A percentile compares a stretch with the other conserved stretches of the same genome.
These are phyloP conservation scores for Remersonia thermophila DNA, from an alignment of 2,329 filamentous ascomycete genomes.

Conservation along the genomic window DNA sequence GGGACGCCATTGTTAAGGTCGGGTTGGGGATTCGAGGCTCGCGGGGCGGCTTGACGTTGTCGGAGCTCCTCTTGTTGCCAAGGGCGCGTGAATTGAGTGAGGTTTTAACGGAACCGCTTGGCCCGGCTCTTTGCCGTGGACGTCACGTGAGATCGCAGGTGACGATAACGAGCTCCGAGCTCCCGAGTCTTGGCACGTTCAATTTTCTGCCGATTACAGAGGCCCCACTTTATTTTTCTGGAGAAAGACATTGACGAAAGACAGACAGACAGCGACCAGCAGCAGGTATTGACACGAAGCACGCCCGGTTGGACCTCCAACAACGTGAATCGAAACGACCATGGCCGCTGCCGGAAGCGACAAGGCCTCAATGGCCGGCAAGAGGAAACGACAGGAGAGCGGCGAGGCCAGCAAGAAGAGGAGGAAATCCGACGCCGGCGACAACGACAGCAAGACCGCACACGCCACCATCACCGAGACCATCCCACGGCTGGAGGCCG, in stretches of 20 bases:
- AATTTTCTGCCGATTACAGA: neutral
- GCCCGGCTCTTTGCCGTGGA: constrained; percentile 38
- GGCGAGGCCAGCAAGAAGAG: constrained; percentile 38
- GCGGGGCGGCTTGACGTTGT: constrained; percentile 30
- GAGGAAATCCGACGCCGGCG: constrained; percentile 34
- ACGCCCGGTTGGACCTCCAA: too few relatives aligned
- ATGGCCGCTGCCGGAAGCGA: constrained; percentile 1
- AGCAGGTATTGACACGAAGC: too few relatives aligned
- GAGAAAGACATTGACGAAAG: neutral
- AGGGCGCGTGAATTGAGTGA: constrained; percentile 26
- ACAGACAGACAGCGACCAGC: too few relatives aligned
- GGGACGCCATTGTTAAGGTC: constrained; percentile 84
- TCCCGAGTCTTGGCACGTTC: constrained; percentile 1
- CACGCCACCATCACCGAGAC: constrained; percentile 44
- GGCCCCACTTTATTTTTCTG: constrained; percentile 13
- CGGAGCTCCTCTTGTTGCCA: constrained; percentile 26
- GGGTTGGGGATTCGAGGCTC: constrained; percentile 34
- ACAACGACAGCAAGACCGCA: constrained; percentile 34
- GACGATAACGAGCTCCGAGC: constrained; percentile 18
- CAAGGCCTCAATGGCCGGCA: constrained; percentile 17
- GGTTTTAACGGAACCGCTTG: constrained; percentile 25
- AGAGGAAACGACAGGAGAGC: constrained; percentile 39
- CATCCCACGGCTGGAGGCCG: constrained; percentile 64
- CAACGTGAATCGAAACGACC: neutral
- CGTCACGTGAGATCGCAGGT: constrained; percentile 18